Percentiles rank a stretch among this genome's conserved stretches.
These are phyloP conservation scores for Coniochaeta sp. DNA, from an alignment of 2,329 filamentous ascomycete genomes.

Conservation along the genomic window DNA sequence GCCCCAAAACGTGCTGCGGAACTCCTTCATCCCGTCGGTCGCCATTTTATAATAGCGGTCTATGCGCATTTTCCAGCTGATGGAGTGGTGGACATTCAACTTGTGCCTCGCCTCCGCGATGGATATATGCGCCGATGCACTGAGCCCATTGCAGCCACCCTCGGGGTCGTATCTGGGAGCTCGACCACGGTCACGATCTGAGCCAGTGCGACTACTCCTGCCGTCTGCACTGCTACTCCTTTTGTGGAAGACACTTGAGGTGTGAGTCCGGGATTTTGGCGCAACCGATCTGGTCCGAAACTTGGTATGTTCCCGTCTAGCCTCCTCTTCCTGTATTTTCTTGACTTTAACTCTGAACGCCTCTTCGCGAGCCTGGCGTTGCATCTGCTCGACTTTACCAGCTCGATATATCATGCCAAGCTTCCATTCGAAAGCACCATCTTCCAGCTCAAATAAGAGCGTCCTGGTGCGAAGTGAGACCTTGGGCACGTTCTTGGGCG, in stretches of 20 bases:
- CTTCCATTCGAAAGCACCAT: constrained; percentile 97
- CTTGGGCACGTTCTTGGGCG: constrained; percentile 78
- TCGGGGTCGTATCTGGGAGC: constrained; percentile 73
- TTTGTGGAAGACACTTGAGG: constrained; percentile 26
- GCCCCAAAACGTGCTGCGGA: constrained; percentile 76
- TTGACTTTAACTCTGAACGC: constrained; percentile 84
- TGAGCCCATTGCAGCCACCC: constrained; percentile 59
- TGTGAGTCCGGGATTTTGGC: constrained; percentile 25
- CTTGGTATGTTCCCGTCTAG: constrained; percentile 43
- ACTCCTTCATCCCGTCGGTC: constrained; percentile 67
- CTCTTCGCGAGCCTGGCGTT: constrained; percentile 81
- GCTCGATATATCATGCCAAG: constrained; percentile 88
- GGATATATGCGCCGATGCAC: constrained; percentile 63
- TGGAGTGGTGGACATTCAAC: constrained; percentile 73
- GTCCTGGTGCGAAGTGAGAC: constrained; percentile 76
- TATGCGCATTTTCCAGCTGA: constrained; percentile 89
- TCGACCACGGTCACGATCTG: constrained; percentile 28
- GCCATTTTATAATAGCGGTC: constrained; percentile 66
- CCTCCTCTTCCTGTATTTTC: constrained; percentile 68
- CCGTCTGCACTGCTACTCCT: constrained; percentile 53
- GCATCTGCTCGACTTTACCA: constrained; percentile 81
- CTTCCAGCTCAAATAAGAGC: constrained; percentile 86
- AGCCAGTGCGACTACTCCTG: constrained; percentile 24
- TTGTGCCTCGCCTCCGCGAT: constrained; percentile 69
- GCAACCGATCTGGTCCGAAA: constrained; percentile 48